These are phyloP conservation scores for Teratosphaeria nubilosa DNA, from an alignment of 2,329 filamentous ascomycete species.

Conservation along the genomic window DNA sequence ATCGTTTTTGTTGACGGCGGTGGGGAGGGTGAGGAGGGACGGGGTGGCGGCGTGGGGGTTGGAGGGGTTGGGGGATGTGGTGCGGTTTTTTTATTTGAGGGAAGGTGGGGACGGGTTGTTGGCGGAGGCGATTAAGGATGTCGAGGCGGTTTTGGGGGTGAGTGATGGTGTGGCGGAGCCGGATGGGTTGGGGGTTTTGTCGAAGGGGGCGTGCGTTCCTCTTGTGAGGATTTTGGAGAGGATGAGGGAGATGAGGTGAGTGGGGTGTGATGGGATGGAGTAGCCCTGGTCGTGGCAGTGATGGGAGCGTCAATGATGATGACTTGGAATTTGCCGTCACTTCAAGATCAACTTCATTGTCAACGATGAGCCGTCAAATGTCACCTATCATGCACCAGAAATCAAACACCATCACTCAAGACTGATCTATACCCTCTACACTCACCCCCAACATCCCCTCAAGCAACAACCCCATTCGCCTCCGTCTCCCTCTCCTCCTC, in stretches of 20 bases:
- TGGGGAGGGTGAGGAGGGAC: slow-evolving; percentile 24
- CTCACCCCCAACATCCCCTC: neutral
- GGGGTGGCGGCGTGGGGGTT: slow-evolving; percentile 8
- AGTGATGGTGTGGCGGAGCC: slow-evolving; percentile 27
- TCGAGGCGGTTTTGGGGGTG: slow-evolving; percentile 31
- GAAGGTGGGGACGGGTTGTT: slow-evolving; percentile 28
- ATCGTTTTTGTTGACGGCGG: slow-evolving; percentile 19
- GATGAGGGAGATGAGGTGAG: slow-evolving; percentile 22
- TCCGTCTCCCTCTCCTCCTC: slow-evolving; percentile 39
- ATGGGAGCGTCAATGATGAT: too few species aligned
- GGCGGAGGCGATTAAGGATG: slow-evolving; percentile 33
- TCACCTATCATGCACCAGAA: too few species aligned
- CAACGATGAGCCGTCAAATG: too few species aligned
- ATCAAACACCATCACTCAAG: too few species aligned
- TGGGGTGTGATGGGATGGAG: too few species aligned
- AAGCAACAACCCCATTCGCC: slow-evolving; percentile 42
- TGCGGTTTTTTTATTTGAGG: slow-evolving; percentile 42
- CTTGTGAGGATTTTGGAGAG: slow-evolving; percentile 27
- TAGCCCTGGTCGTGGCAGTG: too few species aligned
- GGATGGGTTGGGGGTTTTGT: slow-evolving; percentile 39
- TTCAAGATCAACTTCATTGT: too few species aligned
- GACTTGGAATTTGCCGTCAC: too few species aligned
- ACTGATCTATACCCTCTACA: neutral
- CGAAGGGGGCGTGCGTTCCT: slow-evolving; percentile 34
- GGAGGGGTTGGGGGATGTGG: slow-evolving; percentile 40